Evolutionary conservation across 2,329 filamentous ascomycete species (phyloP), one percentile per base, ranked within the genome.

Genomic region (Trichoderma sp.): DNA sequence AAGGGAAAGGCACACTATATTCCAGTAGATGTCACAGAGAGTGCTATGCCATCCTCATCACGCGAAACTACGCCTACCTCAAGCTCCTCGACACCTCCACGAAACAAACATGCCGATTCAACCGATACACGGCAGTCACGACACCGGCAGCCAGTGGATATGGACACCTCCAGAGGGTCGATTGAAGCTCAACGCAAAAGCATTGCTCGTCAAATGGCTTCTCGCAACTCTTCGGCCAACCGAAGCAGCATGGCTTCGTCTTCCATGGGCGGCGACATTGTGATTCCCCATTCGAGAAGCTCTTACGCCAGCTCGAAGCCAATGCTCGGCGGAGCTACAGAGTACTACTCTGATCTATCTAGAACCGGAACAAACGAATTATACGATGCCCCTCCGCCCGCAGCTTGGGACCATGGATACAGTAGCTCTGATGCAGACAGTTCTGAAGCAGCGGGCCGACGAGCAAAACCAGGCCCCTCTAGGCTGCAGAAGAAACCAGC

Each of bases 1-100:
- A 80, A 82, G 60, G 77, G 74, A 16, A 79, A 75, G 53, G 41
- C 21, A 60, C 63, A 24, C 21, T 65, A 69, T 65, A 68, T 67
- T 27, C 56, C 73, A 16, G 64, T 69, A 24, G 64, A 75, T 16
- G n/a, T 21, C 11, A n/a, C n/a, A 27, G 64, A 75, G 27, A 21
- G 56, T 4, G 24, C 41, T 14, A 29, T 45, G 14, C 64, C 74
- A 24, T 64, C 62, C 18, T 63, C 56, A 6, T 60, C 69, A 21
- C 56, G 35, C 18, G 69, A 67, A 24, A 69, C 24, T 18, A 67
- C 64, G 3, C 41, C 72, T 31, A 38, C 56, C 11, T 63, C 75
- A 16, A 56, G 64, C 14, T 31, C 56, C 6, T 66, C 64, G 24
- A 73, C 63, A 24, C 69, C 56, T 38, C 50, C 18, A 8, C 38